A percentile compares a stretch with the other conserved stretches of the same genome.
Evolutionary conservation across 2,329 filamentous ascomycete species (phyloP).

Genomic region (Septoria linicola): DNA sequence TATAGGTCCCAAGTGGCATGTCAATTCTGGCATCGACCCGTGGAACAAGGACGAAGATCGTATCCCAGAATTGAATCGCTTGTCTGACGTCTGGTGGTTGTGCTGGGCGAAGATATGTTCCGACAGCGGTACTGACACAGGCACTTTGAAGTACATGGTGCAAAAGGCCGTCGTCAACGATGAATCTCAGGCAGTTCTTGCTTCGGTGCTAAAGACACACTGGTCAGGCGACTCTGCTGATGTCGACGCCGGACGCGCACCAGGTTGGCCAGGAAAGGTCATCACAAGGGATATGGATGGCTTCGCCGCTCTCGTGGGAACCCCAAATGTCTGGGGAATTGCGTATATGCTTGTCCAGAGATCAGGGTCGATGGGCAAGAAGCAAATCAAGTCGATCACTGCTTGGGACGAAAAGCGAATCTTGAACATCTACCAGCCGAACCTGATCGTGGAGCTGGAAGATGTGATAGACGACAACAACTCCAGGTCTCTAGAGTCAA

Average conservation of each 20-base stretch:
- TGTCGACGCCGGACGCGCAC: conserved; percentile 8
- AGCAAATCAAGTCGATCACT: conserved; percentile 18
- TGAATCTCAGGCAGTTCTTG: conserved; percentile 13
- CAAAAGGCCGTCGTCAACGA: conserved; percentile 17
- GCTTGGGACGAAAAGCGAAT: conserved; percentile 8
- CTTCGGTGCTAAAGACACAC: conserved; percentile 9
- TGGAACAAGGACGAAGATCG: conserved; percentile 4
- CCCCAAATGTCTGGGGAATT: conserved; percentile 15
- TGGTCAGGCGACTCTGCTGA: background rate
- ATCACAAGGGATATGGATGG: conserved; percentile 9
- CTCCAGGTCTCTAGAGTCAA: too few relatives aligned
- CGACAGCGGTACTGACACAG: background rate
- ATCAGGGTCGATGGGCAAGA: conserved; percentile 9
- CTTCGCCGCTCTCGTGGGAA: conserved; percentile 19
- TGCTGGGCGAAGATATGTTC: conserved; percentile 18
- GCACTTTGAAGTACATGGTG: conserved; percentile 10
- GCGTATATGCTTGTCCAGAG: conserved; percentile 22
- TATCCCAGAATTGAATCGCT: conserved; percentile 11
- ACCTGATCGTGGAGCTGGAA: conserved; percentile 24
- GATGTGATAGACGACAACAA: conserved; percentile 1
- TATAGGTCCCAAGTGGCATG: conserved; percentile 2
- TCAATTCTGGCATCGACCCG: background rate
- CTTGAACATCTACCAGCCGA: conserved; percentile 10
- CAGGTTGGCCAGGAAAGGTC: conserved; percentile 11
- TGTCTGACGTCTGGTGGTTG: conserved; percentile 22